Conservation (phyloP, 805 yeast genomes). For the Schizosaccharomyces octosporus region DNA sequence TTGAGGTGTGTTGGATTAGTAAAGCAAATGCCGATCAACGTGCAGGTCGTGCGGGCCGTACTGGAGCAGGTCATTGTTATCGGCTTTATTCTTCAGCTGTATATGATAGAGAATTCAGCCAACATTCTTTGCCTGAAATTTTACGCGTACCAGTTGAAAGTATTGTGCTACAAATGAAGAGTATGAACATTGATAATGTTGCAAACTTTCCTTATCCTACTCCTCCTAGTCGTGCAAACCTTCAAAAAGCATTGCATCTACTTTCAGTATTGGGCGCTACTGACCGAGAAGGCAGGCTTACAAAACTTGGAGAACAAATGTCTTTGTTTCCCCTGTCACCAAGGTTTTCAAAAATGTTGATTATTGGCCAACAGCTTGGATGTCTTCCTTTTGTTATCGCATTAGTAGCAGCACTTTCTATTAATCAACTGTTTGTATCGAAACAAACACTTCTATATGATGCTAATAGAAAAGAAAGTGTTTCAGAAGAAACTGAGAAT, state of each 20-base stretch:
- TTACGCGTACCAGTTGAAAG: conserved; percentile 89
- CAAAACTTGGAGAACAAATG: conserved; percentile 67
- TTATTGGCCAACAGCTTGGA: conserved; percentile 64
- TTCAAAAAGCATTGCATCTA: conserved; percentile 41
- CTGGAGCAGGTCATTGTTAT: conserved; percentile 96
- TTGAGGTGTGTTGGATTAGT: conserved; percentile 73
- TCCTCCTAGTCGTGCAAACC: conserved; percentile 43
- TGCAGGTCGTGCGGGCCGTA: conserved; percentile 92
- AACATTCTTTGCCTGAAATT: conserved; percentile 74
- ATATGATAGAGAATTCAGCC: conserved; percentile 59
- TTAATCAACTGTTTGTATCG: conserved; percentile 68
- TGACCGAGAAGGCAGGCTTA: conserved; percentile 28
- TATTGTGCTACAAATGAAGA: conserved; percentile 82
- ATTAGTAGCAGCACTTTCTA: conserved; percentile 72
- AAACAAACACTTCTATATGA: conserved; percentile 34
- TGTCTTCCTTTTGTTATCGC: conserved; percentile 80
- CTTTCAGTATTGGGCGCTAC: conserved; percentile 61
- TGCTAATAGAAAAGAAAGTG: conserved; percentile 13
- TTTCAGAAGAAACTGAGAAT: conserved; percentile 5
- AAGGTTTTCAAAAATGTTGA: conserved; percentile 68
- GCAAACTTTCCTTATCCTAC: conserved; percentile 91
- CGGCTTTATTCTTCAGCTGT: conserved; percentile 82
- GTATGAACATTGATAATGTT: conserved; percentile 85
- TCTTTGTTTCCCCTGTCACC: conserved; percentile 83
- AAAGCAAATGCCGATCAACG: conserved; percentile 92